phyloP scores from a whole-genome alignment of 2,329 filamentous ascomycete species.

The Gyromitra esculenta region DNA sequence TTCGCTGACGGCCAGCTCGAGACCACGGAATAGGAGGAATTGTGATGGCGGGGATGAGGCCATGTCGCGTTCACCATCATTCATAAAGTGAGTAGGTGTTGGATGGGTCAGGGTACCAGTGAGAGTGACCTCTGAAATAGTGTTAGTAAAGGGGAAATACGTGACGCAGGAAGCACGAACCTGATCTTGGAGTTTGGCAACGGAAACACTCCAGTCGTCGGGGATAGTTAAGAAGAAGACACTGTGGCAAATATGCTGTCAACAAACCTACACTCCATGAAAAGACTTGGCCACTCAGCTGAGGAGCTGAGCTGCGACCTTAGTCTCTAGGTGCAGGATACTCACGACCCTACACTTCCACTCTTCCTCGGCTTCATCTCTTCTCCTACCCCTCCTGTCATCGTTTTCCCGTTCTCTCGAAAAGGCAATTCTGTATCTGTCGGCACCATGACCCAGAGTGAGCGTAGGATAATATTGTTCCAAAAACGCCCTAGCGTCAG shows the following conservation, averaged over 20 bases:
- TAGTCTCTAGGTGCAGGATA: conserved; percentile 3
- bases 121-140: conserved; percentile 62
- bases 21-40: conserved; percentile 77
- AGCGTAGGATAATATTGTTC: conserved; percentile 66
- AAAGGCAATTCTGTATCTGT: conserved; percentile 64
- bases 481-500: conserved; percentile 66
- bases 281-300: not conserved
- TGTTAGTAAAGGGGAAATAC: conserved; percentile 63
- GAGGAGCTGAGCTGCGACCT: not conserved
- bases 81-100: conserved; percentile 62
- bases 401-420: conserved; percentile 67
- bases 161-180: conserved; percentile 63
- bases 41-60: conserved; percentile 71
- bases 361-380: conserved; percentile 64
- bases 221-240: conserved; percentile 68
- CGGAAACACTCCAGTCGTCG: conserved; percentile 68
- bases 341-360: conserved; percentile 68
- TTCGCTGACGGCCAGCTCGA: conserved; percentile 76
- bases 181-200: conserved; percentile 67
- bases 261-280: conserved; percentile 11
- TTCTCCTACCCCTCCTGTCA: conserved; percentile 63
- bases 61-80: conserved; percentile 59
- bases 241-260: conserved; percentile 61
- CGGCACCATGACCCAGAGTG: conserved; percentile 64
- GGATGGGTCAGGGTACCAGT: conserved; percentile 62